Percentiles rank a stretch among this genome's conserved stretches.
Conservation (phyloP, 352 stramenopile genomes). For the Pythium aphanidermatum region DNA sequence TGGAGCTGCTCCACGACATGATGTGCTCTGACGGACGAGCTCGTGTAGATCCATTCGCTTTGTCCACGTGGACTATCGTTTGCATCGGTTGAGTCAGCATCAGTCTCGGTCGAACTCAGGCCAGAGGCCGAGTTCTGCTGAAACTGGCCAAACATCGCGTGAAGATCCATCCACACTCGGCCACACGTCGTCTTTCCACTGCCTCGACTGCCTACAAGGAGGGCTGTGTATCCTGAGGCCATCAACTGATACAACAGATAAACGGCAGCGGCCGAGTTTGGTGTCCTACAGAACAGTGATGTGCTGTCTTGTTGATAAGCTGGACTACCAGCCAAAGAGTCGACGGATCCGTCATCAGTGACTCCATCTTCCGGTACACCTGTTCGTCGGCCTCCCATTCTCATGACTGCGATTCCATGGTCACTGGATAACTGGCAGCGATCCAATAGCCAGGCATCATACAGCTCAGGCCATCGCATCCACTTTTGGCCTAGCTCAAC, state of each 20-base stretch:
- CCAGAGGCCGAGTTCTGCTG: neutral
- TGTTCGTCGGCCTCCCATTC: too few relatives aligned
- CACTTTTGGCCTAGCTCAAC: constrained; percentile 69
- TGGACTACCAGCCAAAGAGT: too few relatives aligned
- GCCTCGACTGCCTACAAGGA: constrained; percentile 35
- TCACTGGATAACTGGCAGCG: constrained; percentile 1
- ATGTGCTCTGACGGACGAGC: neutral
- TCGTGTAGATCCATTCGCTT: constrained; percentile 19
- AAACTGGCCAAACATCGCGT: neutral
- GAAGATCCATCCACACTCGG: constrained; percentile 13
- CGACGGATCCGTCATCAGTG: too few relatives aligned
- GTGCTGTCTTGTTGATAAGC: too few relatives aligned
- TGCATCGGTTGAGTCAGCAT: too few relatives aligned
- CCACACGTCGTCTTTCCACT: constrained; percentile 46
- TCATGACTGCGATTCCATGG: too few relatives aligned
- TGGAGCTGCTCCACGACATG: constrained; percentile 17
- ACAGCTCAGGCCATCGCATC: constrained; percentile 63
- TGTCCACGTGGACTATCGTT: neutral
- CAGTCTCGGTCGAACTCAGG: neutral
- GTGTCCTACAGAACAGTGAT: constrained; percentile 37
- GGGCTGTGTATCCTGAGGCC: constrained; percentile 23
- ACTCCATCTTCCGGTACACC: too few relatives aligned
- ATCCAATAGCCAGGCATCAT: constrained; percentile 37
- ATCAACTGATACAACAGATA: constrained; percentile 48
- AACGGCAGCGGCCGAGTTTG: constrained; percentile 26